Evolutionary conservation across 495 filamentous ascomycete genomes (phyloP), one percentile per base, ranked within the genome.

Genomic region (Aspergillus haitiensis): DNA sequence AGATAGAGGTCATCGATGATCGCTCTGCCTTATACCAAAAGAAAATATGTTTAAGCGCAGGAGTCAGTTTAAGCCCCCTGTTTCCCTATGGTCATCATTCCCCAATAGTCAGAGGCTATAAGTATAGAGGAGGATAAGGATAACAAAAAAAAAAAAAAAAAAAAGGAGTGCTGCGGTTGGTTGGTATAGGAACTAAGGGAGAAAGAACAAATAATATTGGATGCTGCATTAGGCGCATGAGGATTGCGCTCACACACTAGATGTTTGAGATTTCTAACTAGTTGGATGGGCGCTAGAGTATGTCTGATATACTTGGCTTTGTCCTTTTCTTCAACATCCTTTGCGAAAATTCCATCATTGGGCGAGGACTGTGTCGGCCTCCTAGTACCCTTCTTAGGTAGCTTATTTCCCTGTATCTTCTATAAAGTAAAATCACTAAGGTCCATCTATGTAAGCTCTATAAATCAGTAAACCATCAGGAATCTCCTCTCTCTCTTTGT

Each of bases 261-360:
- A 12, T 52, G 62, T 61, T 64, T 64, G 62, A 64, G 58, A 33
- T 58, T 58, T 58, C 42, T 5, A 36, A 40, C 61, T 58, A 61
- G 58, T 61, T 45, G 21, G 36, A 6, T 58, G 31, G 49, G 42
- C 33, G 18, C 13, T 21, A 2, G 44, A 16, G 13, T 15, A 5
- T 31, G 32, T 27, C 31, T 32, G 39, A 39, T 44, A 55, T 44
- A 39, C 44, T 47, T 47, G 44, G 44, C 44, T 1, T 21, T 47
- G n/a, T 5, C 15, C 44, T n/a, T 15, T 10, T 21, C n/a, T 21
- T 47, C 44, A 16, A 47, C 44, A 47, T 16, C 44, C 44, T 18
- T 21, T 9, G 21, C 1, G 21, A 3, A 27, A 27, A 27, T 27
- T 27, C 21, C 21, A 27, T 27, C 21, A 27, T 27, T 27, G 21